These are phyloP conservation scores for Populus hybrid DNA, from an alignment of 441 rosid genomes.

Conservation along the genomic window DNA sequence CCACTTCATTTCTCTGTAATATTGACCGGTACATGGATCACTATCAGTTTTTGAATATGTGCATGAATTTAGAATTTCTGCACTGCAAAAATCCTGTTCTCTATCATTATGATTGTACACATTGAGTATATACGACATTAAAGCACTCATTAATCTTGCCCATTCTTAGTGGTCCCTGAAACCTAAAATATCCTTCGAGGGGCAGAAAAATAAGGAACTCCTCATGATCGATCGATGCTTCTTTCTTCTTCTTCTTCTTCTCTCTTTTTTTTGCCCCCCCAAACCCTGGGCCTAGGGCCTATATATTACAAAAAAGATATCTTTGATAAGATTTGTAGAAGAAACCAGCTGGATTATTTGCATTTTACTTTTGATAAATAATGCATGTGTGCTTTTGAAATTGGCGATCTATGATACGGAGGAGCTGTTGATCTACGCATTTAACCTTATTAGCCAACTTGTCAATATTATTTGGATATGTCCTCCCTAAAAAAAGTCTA, in stretches of 20 bases:
- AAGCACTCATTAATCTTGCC: not conserved
- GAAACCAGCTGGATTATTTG: not conserved
- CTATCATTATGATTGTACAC: not conserved
- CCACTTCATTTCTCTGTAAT: not conserved
- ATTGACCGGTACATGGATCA: not conserved
- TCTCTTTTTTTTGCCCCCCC: too few species aligned
- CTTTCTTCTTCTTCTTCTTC: not conserved
- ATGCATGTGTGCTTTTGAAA: not conserved
- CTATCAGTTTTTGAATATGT: not conserved
- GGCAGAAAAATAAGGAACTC: not conserved
- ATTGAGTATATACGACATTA: not conserved
- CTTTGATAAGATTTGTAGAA: not conserved
- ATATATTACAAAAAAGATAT: not conserved
- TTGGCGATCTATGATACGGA: not conserved
- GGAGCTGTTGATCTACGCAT: not conserved
- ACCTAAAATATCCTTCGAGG: not conserved
- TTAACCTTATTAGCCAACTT: not conserved
- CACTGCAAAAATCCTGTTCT: not conserved
- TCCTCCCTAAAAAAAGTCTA: not conserved
- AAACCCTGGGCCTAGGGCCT: not conserved
- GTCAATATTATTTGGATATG: not conserved
- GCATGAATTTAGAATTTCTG: constrained; percentile 7
- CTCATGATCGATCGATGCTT: not conserved
- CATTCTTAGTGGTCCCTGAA: not conserved
- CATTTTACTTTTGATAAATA: not conserved